These are phyloP conservation scores for Myxozyma melibiosi DNA, from an alignment of 805 yeast genomes.

Conservation along the genomic window DNA sequence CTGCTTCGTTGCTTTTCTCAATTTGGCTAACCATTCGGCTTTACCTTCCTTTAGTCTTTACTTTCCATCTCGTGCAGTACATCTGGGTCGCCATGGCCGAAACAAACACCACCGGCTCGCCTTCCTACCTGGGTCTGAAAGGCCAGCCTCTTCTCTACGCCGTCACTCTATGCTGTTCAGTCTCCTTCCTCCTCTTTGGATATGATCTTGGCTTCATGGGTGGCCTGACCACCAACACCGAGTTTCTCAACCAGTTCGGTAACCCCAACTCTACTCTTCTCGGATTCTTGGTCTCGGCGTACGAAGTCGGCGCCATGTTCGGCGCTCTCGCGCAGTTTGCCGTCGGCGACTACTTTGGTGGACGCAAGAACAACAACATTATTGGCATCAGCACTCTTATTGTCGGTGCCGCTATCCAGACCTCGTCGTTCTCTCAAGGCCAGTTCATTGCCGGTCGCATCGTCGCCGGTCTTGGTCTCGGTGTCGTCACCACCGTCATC, in stretches of 20 bases:
- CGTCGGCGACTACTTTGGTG: constrained; percentile 59
- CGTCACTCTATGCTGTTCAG: constrained; percentile 21
- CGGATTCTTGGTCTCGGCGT: constrained; percentile 44
- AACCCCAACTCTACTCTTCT: constrained; percentile 36
- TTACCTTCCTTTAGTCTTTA: no score
- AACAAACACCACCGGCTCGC: constrained; percentile 9
- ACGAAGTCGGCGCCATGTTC: constrained; percentile 70
- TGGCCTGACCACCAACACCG: constrained; percentile 65
- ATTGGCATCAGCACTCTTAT: constrained; percentile 57
- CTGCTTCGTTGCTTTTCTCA: no score
- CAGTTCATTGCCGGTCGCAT: constrained; percentile 59
- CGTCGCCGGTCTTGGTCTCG: constrained; percentile 58
- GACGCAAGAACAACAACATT: constrained; percentile 56
- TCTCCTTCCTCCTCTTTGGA: constrained; percentile 54
- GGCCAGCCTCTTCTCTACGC: constrained; percentile 28
- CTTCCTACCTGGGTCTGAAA: constrained; percentile 16
- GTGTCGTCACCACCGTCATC: constrained; percentile 59
- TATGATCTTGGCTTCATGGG: constrained; percentile 80
- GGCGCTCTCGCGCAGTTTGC: constrained; percentile 64
- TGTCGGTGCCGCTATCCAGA: constrained; percentile 67
- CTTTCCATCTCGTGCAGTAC: no score
- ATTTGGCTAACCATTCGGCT: no score
- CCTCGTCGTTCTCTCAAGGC: constrained; percentile 61
- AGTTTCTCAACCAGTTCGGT: constrained; percentile 38
- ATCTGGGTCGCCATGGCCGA: not conserved